These are phyloP conservation scores for Rhazya stricta DNA, from an alignment of 257 asterid species.

Conservation along the genomic window DNA sequence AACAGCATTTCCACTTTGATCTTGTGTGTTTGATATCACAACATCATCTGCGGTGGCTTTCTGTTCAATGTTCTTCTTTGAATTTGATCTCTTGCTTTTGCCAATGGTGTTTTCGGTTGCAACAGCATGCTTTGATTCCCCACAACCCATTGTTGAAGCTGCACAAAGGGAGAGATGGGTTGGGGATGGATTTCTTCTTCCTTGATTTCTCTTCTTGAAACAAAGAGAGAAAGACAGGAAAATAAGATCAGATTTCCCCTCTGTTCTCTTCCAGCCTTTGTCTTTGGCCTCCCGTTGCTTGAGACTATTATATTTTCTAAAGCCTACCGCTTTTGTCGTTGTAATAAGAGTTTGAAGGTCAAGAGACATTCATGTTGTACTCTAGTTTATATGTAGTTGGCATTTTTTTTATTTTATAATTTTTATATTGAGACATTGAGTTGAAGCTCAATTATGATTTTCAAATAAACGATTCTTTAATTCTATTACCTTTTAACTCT, in stretches of 20 bases:
- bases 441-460: too few species aligned
- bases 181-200: neutral
- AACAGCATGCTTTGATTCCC: constrained; percentile 86
- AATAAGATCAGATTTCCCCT: neutral
- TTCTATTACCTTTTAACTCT: too few species aligned
- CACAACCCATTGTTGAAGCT: constrained; percentile 28
- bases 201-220: neutral
- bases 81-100: constrained; percentile 41
- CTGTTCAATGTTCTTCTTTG: constrained; percentile 18
- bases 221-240: neutral
- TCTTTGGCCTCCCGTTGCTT: constrained; percentile 16
- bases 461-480: too few species aligned
- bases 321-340: constrained; percentile 21
- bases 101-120: constrained; percentile 49
- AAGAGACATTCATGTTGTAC: constrained; percentile 5
- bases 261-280: neutral
- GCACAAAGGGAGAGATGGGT: too few species aligned
- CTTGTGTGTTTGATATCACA: neutral
- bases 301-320: constrained; percentile 14
- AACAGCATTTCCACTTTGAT: neutral
- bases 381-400: neutral
- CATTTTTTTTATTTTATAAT: too few species aligned
- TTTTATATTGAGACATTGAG: too few species aligned
- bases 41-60: neutral
- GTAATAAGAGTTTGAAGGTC: constrained; percentile 13